These are phyloP conservation scores for Cymbidium sinense DNA, from an alignment of 106 monocot species.

Conservation along the genomic window DNA sequence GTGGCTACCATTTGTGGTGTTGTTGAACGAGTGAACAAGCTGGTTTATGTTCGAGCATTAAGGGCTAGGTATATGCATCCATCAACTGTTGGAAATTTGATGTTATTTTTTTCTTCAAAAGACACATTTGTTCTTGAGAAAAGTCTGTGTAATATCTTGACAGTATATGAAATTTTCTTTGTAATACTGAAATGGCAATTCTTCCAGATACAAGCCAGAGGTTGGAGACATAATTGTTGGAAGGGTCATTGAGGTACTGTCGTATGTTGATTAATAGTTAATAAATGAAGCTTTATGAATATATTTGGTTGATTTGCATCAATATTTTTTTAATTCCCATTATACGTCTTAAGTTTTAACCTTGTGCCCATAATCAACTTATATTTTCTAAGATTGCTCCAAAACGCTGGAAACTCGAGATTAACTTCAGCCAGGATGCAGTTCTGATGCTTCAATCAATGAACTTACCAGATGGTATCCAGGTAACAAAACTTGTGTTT, in stretches of 20 bases:
- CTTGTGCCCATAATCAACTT: background rate
- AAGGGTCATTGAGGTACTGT: constrained; percentile 78
- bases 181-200: background rate
- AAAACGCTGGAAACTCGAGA: constrained; percentile 92
- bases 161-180: background rate
- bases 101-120: background rate
- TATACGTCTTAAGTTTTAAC: background rate
- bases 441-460: constrained; percentile 99
- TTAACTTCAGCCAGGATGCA: constrained; percentile 93
- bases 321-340: background rate
- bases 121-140: background rate
- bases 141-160: background rate
- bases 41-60: constrained; percentile 74
- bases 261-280: background rate
- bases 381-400: constrained; percentile 58
- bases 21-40: constrained; percentile 92
- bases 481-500: constrained; percentile 37
- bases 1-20: constrained; percentile 90
- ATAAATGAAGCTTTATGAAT: background rate
- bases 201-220: constrained; percentile 96
- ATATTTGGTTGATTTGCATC: background rate
- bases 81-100: background rate
- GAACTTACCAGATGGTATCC: constrained; percentile 97
- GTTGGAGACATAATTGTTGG: constrained; percentile 96
- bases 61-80: constrained; percentile 46